These are phyloP conservation scores for Didymosphaeria variabile DNA, from an alignment of 2,329 filamentous ascomycete genomes.

Conservation along the genomic window DNA sequence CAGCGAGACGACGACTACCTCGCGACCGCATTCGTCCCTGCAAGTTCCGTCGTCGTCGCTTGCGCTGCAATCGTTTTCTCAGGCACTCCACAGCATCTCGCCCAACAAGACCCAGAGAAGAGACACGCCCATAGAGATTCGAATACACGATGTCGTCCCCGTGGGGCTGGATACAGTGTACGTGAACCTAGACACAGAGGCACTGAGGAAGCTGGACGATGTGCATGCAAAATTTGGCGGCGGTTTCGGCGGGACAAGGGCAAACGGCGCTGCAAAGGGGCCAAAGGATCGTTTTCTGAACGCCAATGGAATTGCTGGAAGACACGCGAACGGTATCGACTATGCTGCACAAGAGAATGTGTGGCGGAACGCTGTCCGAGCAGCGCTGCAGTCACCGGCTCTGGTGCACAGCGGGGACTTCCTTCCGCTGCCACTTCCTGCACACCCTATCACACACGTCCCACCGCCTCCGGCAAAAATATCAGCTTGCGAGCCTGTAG, in stretches of 20 bases:
- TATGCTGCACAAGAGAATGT: conserved; percentile 41
- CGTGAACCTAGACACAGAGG: conserved; percentile 82
- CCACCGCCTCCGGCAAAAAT: conserved; percentile 86
- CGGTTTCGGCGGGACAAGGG: conserved; percentile 56
- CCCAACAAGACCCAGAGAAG: conserved; percentile 79
- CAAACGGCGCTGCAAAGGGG: conserved; percentile 44
- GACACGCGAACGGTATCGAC: conserved; percentile 27
- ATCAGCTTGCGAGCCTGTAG: conserved; percentile 91
- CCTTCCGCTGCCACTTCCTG: conserved; percentile 76
- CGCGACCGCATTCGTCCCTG: conserved; percentile 74
- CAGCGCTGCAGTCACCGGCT: conserved; percentile 75
- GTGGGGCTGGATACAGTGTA: conserved; percentile 85
- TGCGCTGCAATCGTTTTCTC: conserved; percentile 81
- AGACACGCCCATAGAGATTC: conserved; percentile 82
- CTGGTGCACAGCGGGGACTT: conserved; percentile 87
- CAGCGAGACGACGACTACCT: conserved; percentile 44
- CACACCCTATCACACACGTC: conserved; percentile 87
- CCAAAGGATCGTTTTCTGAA: conserved; percentile 42
- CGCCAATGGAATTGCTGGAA: conserved; percentile 48
- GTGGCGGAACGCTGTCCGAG: conserved; percentile 65
- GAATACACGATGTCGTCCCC: conserved; percentile 81
- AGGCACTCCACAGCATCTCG: conserved; percentile 74
- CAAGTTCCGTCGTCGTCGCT: conserved; percentile 78
- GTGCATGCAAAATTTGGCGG: conserved; percentile 84
- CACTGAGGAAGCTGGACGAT: conserved; percentile 81